phyloP scores from a whole-genome alignment of 75 land plant species.

The Ceratopteris richardii region DNA sequence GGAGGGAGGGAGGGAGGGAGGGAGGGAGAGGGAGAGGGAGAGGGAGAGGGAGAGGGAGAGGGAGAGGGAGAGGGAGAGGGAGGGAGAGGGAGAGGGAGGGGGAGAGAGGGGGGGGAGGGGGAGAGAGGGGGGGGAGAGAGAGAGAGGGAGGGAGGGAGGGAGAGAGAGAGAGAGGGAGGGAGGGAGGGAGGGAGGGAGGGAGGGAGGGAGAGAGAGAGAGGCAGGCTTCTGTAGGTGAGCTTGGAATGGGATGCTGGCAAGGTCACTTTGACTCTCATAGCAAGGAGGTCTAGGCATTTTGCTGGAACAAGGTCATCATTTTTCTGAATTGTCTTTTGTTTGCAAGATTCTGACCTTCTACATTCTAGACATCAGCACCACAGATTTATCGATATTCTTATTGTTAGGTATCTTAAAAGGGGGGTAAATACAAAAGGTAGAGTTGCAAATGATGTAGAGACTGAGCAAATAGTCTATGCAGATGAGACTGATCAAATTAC shows the following conservation, averaged over 20 bases:
- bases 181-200: too few species aligned
- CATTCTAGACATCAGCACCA: not conserved
- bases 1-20: too few species aligned
- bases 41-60: too few species aligned
- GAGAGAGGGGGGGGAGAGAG: too few species aligned
- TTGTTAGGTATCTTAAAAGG: slow-evolving; percentile 60
- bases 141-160: too few species aligned
- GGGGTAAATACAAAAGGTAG: slow-evolving; percentile 77
- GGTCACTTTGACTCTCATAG: slow-evolving; percentile 59
- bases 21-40: too few species aligned
- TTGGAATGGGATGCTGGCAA: not conserved
- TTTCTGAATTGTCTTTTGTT: not conserved
- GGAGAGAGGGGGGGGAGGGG: too few species aligned
- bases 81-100: too few species aligned
- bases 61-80: too few species aligned
- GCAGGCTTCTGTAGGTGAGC: too few species aligned
- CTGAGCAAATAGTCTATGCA: slow-evolving; percentile 83
- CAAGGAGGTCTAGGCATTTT: slow-evolving; percentile 78
- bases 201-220: too few species aligned
- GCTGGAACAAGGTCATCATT: slow-evolving; percentile 69
- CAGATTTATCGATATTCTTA: not conserved
- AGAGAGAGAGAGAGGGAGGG: too few species aligned
- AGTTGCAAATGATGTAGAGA: slow-evolving; percentile 93
- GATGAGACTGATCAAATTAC: slow-evolving; percentile 45
- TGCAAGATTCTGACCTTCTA: not conserved